phyloP scores from a whole-genome alignment of 1,139 yeast species.

The Hyphopichia burtonii region DNA sequence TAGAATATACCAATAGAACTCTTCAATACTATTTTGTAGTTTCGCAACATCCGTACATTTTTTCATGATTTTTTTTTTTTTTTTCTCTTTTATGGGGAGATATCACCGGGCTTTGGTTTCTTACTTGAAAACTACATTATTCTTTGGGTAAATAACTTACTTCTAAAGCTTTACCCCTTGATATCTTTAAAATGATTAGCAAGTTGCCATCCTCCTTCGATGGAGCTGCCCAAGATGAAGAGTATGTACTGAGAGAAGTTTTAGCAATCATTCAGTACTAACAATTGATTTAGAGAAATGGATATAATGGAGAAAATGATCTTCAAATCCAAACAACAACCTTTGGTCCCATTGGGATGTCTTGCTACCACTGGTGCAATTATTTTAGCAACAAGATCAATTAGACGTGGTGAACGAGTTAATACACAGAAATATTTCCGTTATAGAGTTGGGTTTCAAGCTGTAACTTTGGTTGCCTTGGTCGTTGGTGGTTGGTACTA shows the following conservation, averaged over 20 bases:
- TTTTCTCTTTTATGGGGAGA: no score
- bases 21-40: no score
- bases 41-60: no score
- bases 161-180: no score
- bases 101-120: no score
- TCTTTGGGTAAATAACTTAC: no score
- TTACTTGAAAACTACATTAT: no score
- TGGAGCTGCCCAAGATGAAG: conserved; percentile 16
- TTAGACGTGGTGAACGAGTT: conserved; percentile 67
- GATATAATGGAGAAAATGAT: conserved; percentile 30
- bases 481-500: conserved; percentile 74
- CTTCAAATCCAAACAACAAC: conserved; percentile 62
- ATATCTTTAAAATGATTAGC: conserved; percentile 10
- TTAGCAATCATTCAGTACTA: conserved; percentile 2
- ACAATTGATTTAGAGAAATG: conserved; percentile 23
- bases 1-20: no score
- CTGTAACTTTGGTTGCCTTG: conserved; percentile 75
- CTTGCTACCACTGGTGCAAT: conserved; percentile 81
- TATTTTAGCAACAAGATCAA: conserved; percentile 70
- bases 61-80: no score
- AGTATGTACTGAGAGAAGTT: conserved; percentile 15
- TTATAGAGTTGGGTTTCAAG: conserved; percentile 87
- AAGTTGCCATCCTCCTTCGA: conserved; percentile 27
- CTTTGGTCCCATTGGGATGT: conserved; percentile 79
- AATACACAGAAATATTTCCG: conserved; percentile 85